Evolutionary conservation across 768 basidiomycete genomes (phyloP), one percentile per base, ranked within the genome.

Genomic region (Porphyrellus cyaneotinctus): DNA sequence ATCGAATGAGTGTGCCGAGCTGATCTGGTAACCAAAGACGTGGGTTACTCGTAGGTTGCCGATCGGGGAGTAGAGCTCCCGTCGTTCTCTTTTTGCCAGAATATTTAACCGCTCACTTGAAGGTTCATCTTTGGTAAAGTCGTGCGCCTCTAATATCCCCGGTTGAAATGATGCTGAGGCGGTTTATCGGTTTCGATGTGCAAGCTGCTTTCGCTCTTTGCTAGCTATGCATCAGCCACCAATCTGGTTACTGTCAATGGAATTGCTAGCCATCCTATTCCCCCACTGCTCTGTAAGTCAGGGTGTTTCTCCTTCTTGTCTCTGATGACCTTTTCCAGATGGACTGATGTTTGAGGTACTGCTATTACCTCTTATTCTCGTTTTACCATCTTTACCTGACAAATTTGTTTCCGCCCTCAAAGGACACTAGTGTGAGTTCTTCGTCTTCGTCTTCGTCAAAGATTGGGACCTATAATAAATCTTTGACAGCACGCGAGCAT

Each of bases 401-500:
- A 39, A 11, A 10, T 35, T 43, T 28, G 10, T 28, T 39, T 17
- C 43, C 45, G 23, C 35, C 30, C 38, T n/a, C 20, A 15, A 52
- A 84, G 80, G 83, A 85, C 63, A 84, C 84, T 48, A 85, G 77
- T 58, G 83, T 83, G 54, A 68, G 81, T 73, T 14, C 45, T 32
- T 18, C 31, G 4, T 5, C 26, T 28, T 28, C 32, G 26, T 28
- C 35, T n/a, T 28, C 55, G n/a, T 23, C 41, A 36, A 43, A 26
- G 3, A 14, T 17, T 11, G 41, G 12, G 22, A 12, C 20, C 36
- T 24, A 13, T 3, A 47, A 37, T 43, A 18, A 23, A 47, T 35
- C n/a, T 37, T 23, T 39, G 53, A 26, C 58, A 76, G 73, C 70
- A 73, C 57, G 75, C 75, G 63, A 60, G 69, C 50, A n/a, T 23